Percentiles rank a stretch among this genome's conserved stretches.
Evolutionary conservation across 768 basidiomycete species (phyloP).

Genomic region (Coprinellus micaceus): DNA sequence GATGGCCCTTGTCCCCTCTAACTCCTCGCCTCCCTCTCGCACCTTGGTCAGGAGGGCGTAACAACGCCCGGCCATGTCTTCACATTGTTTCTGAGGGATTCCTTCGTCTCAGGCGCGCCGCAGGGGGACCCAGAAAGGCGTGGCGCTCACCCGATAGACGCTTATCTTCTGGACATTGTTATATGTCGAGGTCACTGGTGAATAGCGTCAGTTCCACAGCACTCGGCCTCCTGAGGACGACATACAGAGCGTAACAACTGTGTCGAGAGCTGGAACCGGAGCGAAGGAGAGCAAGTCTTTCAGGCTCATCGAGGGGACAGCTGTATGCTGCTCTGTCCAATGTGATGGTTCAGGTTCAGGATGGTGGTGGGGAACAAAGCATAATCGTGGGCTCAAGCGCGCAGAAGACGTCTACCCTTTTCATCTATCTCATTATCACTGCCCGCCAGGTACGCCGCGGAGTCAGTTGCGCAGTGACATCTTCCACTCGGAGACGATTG

Average conservation of each 20-base stretch:
- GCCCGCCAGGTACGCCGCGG: not conserved
- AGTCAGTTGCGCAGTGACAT: not conserved
- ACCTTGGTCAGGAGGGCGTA: conserved; percentile 28
- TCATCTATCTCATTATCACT: not conserved
- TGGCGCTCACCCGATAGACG: conserved; percentile 30
- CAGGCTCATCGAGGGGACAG: conserved; percentile 20
- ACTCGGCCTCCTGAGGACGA: not conserved
- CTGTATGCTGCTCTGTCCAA: not conserved
- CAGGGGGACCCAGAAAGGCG: no score
- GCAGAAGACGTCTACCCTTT: not conserved
- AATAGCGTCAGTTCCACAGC: conserved; percentile 2
- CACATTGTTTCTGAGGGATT: conserved; percentile 33
- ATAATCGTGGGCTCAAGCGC: conserved; percentile 10
- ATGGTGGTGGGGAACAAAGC: conserved; percentile 9
- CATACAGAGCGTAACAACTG: conserved; percentile 25
- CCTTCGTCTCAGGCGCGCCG: no score
- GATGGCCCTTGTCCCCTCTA: conserved; percentile 28
- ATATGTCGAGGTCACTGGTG: conserved; percentile 28
- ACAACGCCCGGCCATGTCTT: conserved; percentile 30
- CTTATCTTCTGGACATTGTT: conserved; percentile 33
- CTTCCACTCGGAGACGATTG: not conserved
- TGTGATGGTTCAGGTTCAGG: conserved; percentile 5
- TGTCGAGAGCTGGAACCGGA: conserved; percentile 28
- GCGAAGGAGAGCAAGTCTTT: conserved; percentile 19
- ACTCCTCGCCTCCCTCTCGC: conserved; percentile 27